Evolutionary conservation across 2,329 filamentous ascomycete species (phyloP), one percentile per base, ranked within the genome.

Genomic region (Colletotrichum sp.): DNA sequence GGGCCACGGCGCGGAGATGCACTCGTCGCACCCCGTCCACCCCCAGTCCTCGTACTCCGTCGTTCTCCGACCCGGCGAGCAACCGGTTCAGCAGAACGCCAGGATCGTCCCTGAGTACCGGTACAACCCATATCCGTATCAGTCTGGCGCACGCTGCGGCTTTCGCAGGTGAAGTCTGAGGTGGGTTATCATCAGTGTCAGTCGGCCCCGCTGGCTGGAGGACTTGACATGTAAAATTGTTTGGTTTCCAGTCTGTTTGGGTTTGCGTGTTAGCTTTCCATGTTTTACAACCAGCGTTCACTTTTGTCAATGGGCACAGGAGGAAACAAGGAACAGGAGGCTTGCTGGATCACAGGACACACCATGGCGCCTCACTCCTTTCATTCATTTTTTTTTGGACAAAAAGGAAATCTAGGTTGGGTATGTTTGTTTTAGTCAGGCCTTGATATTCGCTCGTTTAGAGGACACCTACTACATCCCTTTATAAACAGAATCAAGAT

Each of bases 311-410:
- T 4, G 3, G 43, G 43, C n/a, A 34, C 18, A 15, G 56, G 61
- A 25, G 15, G 15, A 39, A 5, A 28, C 66, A 65, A 36, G 39
- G 55, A 70, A 69, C 61, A 68, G 39, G 58, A 58, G 48, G 39
- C 18, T 13, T 60, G 58, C 71, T 60, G 64, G 48, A 75, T 48
- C 56, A 76, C 74, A 74, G 65, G n/a, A 74, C 74, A 70, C 62
- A 68, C 65, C 43, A 75, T n/a, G 43, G 56, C 56, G 60, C 64
- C 39, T 56, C 34, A 34, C 66, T 52, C 28, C 15, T 27, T 34
- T 25, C 6, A 16, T 36, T 61, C 34, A 22, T 22, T 22, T 70
- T 66, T 67, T 64, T 58, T 16, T 25, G 12, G 6, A 16, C 2
- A 32, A 55, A n/a, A 48, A 55, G 28, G 43, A 13, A 52, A 52